Conservation (phyloP, 495 filamentous ascomycete genomes). For the Penicillium turbatum region DNA sequence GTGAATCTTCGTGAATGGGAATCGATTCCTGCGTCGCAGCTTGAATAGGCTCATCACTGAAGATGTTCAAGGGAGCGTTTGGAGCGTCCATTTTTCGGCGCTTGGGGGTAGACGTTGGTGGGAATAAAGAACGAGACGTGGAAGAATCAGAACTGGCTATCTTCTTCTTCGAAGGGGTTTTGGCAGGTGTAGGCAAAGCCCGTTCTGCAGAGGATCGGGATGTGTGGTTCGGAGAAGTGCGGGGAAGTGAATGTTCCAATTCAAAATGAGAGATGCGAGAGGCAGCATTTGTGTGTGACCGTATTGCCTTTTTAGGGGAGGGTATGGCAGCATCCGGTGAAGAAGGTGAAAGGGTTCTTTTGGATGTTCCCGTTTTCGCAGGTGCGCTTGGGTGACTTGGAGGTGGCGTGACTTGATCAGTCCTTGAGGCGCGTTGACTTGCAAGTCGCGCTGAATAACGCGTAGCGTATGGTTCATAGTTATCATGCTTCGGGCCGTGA, state of each 20-base stretch:
- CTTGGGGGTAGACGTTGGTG: conserved; percentile 45
- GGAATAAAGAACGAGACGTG: conserved; percentile 74
- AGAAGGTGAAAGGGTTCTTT: conserved; percentile 7
- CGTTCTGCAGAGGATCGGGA: conserved; percentile 29
- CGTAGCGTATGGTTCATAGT: conserved; percentile 62
- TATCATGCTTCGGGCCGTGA: conserved; percentile 63
- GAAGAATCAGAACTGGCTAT: conserved; percentile 54
- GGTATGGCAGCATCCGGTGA: neutral
- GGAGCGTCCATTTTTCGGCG: conserved; percentile 27
- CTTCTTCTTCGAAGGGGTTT: conserved; percentile 70
- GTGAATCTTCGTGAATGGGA: conserved; percentile 83
- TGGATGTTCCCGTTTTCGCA: conserved; percentile 2
- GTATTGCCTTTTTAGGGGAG: conserved; percentile 1
- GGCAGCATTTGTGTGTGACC: neutral
- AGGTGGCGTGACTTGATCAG: conserved; percentile 37
- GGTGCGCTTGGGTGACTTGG: conserved; percentile 27
- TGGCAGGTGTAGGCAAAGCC: conserved; percentile 82
- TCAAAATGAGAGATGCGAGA: conserved; percentile 1
- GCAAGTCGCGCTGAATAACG: conserved; percentile 48
- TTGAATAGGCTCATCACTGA: conserved; percentile 27
- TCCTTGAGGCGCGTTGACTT: conserved; percentile 31
- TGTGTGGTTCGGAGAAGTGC: conserved; percentile 12
- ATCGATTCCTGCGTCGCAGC: conserved; percentile 38
- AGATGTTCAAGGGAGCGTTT: conserved; percentile 35
- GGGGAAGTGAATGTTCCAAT: conserved; percentile 4